A percentile compares a stretch with the other conserved stretches of the same genome.
Evolutionary conservation across 768 basidiomycete genomes (phyloP).

Genomic region (Amanita subjunquillea): DNA sequence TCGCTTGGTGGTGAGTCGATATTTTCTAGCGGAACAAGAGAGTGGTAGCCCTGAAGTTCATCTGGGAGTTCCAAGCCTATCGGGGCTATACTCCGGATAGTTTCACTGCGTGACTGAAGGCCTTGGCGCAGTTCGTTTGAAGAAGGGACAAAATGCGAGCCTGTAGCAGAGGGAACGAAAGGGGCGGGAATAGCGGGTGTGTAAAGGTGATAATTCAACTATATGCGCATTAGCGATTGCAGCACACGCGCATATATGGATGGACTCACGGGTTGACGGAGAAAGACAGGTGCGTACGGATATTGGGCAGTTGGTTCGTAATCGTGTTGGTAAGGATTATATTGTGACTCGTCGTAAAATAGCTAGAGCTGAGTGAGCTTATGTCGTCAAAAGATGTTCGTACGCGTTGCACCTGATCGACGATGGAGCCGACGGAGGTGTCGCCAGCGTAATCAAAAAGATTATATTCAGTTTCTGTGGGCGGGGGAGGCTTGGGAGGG

Average conservation of each 20-base stretch:
- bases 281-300: constrained; percentile 5
- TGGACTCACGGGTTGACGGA: constrained; percentile 3
- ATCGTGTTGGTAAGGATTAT: constrained; percentile 6
- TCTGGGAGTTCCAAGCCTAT: constrained; percentile 60
- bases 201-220: constrained; percentile 95
- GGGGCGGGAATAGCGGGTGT: constrained; percentile 53
- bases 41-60: constrained; percentile 86
- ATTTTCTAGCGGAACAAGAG: constrained; percentile 70
- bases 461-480: no score
- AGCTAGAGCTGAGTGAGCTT: constrained; percentile 2
- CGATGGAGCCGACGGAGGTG: constrained; percentile 12
- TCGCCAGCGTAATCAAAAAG: constrained; percentile 5
- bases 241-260: no score
- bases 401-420: constrained; percentile 16
- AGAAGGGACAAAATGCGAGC: constrained; percentile 62
- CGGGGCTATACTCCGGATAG: constrained; percentile 39
- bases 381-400: background rate
- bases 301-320: background rate
- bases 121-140: constrained; percentile 32
- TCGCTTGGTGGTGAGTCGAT: constrained; percentile 30
- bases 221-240: constrained; percentile 1
- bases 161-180: constrained; percentile 31
- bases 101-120: constrained; percentile 53
- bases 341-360: constrained; percentile 6
- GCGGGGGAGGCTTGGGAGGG: background rate